Base-by-base conservation (phyloP, 176 grass and related monocot genomes). In the Tillandsia leiboldiana region DNA sequence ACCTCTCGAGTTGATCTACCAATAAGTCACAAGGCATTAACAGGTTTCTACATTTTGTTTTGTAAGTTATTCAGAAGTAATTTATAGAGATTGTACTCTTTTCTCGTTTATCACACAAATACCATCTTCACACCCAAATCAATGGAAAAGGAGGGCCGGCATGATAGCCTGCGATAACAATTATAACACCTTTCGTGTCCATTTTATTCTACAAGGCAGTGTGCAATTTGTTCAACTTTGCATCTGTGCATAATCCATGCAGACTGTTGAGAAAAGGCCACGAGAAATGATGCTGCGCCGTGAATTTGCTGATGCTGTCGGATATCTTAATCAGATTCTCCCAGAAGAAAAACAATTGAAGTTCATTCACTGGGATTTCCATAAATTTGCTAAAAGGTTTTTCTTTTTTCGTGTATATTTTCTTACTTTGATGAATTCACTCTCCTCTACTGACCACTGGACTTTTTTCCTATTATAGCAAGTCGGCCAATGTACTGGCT, bases 361-460 rank as follows among this genome's bases (percentile, higher is more conserved):
- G 74, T 92, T 97, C 67, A 97, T 97, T 42, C 94, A 93, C 71
- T 97, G 94, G 94, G 94, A 97, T 90, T 97, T 97, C 70, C 89
- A 97, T 81, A 97, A 97, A 75, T 97, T 97, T 79, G 84, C 89
- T 33, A 97, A 97, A 87, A 97, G 94, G 89, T 92, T 74, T 76
- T 63, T 49, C 54, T 80, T 29, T 66, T 28, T 53, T 71, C 79
- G 24, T 83, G 73, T 6, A 22, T 75, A 56, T 57, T 18, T 73
- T 73, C 58, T 56, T 49, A 69, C 42, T 79, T 68, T 24, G 22
- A 26, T 76, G n/a, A 63, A 20, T 51, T 66, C 18, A 9, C 4
- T 23, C 18, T 51, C 26, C 50, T 77, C 68, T 67, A 53, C 26
- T 63, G 10, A 80, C 15, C 82, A 75, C 22, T 49, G 23, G 49